phyloP scores from a whole-genome alignment of 1,139 yeast genomes.

The Pichia sp. region DNA sequence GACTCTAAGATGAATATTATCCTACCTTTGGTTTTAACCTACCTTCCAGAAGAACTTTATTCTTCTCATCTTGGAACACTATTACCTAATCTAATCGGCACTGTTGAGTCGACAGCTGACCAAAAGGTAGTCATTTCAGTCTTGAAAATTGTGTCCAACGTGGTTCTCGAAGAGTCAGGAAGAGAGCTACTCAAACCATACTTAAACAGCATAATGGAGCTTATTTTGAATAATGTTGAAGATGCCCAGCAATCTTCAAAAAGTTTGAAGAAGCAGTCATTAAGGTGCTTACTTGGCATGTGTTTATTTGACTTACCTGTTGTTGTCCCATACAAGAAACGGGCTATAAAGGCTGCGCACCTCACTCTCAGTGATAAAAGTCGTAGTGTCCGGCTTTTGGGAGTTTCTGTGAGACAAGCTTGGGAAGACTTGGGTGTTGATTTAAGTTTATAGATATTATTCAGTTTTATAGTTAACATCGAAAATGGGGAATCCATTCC shows the following conservation, averaged over 20 bases:
- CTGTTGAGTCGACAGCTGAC: conserved; percentile 10
- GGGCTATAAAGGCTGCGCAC: conserved; percentile 46
- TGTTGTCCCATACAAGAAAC: conserved; percentile 49
- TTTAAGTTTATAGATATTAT: conserved; percentile 2
- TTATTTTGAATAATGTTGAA: conserved; percentile 7
- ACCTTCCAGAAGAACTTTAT: conserved; percentile 17
- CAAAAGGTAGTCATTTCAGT: conserved; percentile 9
- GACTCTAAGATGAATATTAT: conserved; percentile 5
- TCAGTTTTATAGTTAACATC: too few species aligned
- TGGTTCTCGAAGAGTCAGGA: conserved; percentile 8
- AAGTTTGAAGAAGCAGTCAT: conserved; percentile 53
- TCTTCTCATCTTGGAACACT: conserved; percentile 8
- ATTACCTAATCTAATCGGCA: conserved; percentile 13
- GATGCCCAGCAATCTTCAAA: conserved; percentile 23
- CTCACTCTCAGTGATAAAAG: conserved; percentile 66
- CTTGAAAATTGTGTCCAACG: conserved; percentile 14
- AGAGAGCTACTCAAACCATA: conserved; percentile 11
- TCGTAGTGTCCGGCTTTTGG: conserved; percentile 68
- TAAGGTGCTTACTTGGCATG: conserved; percentile 49
- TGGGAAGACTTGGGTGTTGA: conserved; percentile 20
- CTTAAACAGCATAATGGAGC: conserved; percentile 14
- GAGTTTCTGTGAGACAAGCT: conserved; percentile 72
- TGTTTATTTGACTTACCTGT: conserved; percentile 35
- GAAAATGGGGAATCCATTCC: too few species aligned
- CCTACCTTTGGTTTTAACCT: conserved; percentile 15